phyloP scores from a whole-genome alignment of 148 eudicot genomes.

The Persicaria tinctoria region DNA sequence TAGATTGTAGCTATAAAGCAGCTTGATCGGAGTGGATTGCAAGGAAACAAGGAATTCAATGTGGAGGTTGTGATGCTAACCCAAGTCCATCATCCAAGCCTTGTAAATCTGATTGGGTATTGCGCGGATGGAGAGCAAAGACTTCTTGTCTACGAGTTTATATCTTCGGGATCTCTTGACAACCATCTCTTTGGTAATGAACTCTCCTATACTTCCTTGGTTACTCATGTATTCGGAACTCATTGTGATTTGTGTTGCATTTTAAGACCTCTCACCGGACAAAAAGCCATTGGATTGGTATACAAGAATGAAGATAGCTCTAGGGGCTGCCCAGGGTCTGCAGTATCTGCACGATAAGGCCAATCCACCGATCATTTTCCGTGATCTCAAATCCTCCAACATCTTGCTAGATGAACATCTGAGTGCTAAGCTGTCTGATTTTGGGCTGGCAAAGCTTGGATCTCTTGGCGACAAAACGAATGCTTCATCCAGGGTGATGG shows the following conservation, averaged over 20 bases:
- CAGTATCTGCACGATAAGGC: conserved; percentile 48
- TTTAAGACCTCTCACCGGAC: conserved; percentile 26
- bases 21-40: conserved; percentile 38
- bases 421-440: conserved; percentile 47
- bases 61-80: conserved; percentile 42
- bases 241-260: conserved; percentile 8
- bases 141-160: conserved; percentile 60
- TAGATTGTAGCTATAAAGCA: conserved; percentile 43
- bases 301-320: conserved; percentile 42
- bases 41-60: conserved; percentile 44
- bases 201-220: not conserved
- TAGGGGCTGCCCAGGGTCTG: conserved; percentile 44
- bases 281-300: conserved; percentile 41
- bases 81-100: conserved; percentile 36
- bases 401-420: conserved; percentile 38
- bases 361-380: conserved; percentile 40
- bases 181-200: conserved; percentile 47
- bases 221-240: not conserved
- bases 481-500: conserved; percentile 48
- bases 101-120: conserved; percentile 42
- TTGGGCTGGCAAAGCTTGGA: conserved; percentile 52
- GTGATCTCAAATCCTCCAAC: conserved; percentile 48
- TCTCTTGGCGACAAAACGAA: conserved; percentile 34
- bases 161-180: conserved; percentile 55
- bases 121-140: conserved; percentile 65